Base-by-base conservation (phyloP, 2,329 filamentous ascomycete species). In the Harringtonia aguacate region DNA sequence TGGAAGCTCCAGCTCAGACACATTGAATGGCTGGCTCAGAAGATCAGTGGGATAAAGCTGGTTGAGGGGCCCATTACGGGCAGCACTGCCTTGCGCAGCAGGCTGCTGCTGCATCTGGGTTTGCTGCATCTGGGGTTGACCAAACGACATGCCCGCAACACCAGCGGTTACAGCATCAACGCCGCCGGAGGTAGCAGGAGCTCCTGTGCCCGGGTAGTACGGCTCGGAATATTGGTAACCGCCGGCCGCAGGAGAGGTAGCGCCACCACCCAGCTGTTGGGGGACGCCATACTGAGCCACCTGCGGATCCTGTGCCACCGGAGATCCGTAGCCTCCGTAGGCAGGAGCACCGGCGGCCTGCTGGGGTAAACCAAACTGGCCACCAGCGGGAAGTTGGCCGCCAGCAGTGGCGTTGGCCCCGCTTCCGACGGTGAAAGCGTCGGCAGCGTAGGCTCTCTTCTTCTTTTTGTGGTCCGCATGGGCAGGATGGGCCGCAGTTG, bases 11-110 rank as follows among this genome's bases (percentile, higher is more conserved):
- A 98, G 69, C 68, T 97, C 92, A 40, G 84, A 80, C 54, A 94
- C 88, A 60, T 94, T 90, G 68, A 98, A 94, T 22, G 90, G 89
- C 65, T 94, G 86, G 55, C 84, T 86, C 56, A 95, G 75, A 48
- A 98, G 75, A 60, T 98, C 92, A 36, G 88, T 90, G 17, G 89
- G 86, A 61, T 92, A 90, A 47, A 97, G 77, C 65, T 90, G 86
- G 66, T 95, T 97, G 53, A 95, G 68, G 54, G 67, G 70, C 53
- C 67, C 71, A 53, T 58, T 66, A 55, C 63, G 62, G 27, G n/a
- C 39, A 5, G 22, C 10, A 7, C 20, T 61, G 69, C 70, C 40
- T 70, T 68, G 50, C 72, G 69, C 50, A 68, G 67, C 70, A 60
- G 68, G 69, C 41, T 69, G 67, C 50, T 73, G 69, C 50, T 69